phyloP scores from a whole-genome alignment of 495 filamentous ascomycete species.

The Durotheca rogersii region DNA sequence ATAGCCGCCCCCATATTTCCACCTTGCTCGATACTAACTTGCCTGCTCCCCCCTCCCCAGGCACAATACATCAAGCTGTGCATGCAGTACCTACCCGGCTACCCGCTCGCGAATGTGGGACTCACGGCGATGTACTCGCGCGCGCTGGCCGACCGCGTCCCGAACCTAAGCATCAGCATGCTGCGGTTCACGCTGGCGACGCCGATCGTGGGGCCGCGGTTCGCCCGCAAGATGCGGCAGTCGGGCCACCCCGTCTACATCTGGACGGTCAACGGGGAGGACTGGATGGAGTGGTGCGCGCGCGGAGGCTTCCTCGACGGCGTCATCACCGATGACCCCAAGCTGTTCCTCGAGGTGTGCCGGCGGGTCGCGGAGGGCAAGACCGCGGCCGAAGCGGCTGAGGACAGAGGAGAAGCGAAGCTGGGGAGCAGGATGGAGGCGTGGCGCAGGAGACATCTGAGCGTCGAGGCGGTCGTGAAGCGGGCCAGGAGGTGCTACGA shows the following conservation, averaged over 20 bases:
- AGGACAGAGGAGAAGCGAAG: too few relatives aligned
- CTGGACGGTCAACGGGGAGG: constrained; percentile 83
- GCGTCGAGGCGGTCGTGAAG: background rate
- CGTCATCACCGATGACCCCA: constrained; percentile 57
- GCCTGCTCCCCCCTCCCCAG: constrained; percentile 29
- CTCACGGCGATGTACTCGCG: constrained; percentile 67
- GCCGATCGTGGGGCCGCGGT: constrained; percentile 56
- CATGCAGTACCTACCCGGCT: constrained; percentile 62
- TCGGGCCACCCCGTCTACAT: constrained; percentile 61
- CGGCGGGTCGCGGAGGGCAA: constrained; percentile 15
- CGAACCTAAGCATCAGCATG: constrained; percentile 73
- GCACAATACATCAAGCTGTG: constrained; percentile 63
- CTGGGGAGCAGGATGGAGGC: background rate
- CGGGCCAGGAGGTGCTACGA: background rate
- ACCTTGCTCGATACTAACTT: background rate
- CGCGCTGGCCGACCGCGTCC: constrained; percentile 60
- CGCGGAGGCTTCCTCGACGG: constrained; percentile 40
- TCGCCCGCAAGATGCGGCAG: constrained; percentile 60
- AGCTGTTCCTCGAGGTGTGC: constrained; percentile 46
- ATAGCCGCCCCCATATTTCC: background rate
- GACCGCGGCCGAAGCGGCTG: background rate
- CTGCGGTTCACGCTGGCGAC: constrained; percentile 64
- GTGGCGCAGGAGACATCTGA: background rate
- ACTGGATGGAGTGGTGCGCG: constrained; percentile 71
- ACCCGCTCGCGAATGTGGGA: constrained; percentile 70